A percentile compares a stretch with the other conserved stretches of the same genome.
Evolutionary conservation across 129 eudicot genomes (phyloP).

Genomic region (Heracleum sosnowskyi): DNA sequence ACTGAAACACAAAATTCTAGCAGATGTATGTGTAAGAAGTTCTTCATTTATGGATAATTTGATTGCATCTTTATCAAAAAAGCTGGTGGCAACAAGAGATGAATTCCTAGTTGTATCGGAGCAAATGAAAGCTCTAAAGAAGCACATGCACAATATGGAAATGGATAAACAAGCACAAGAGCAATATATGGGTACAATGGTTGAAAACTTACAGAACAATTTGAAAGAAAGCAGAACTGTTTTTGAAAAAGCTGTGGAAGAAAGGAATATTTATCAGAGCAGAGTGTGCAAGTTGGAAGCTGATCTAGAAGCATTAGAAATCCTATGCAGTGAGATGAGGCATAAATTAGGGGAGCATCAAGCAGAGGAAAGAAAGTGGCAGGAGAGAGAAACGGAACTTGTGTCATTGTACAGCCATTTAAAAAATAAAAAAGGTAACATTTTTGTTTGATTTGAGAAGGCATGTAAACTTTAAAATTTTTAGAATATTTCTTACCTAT

Average conservation of each 20-base stretch:
- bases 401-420: slow-evolving; percentile 23
- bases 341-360: slow-evolving; percentile 36
- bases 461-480: neutral
- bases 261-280: slow-evolving; percentile 35
- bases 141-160: slow-evolving; percentile 34
- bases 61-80: slow-evolving; percentile 40
- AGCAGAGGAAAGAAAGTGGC: slow-evolving; percentile 36
- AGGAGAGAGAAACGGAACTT: slow-evolving; percentile 52
- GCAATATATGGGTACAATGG: slow-evolving; percentile 19
- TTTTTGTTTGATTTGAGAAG: neutral
- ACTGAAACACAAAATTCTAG: slow-evolving; percentile 38
- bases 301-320: slow-evolving; percentile 44
- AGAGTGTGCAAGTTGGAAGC: slow-evolving; percentile 39
- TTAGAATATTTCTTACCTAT: neutral
- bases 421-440: slow-evolving; percentile 37
- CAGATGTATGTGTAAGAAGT: slow-evolving; percentile 36
- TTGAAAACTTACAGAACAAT: slow-evolving; percentile 36
- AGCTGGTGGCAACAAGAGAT: slow-evolving; percentile 36
- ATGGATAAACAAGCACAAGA: slow-evolving; percentile 36
- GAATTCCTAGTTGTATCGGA: slow-evolving; percentile 27
- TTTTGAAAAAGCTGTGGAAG: slow-evolving; percentile 38
- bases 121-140: slow-evolving; percentile 32
- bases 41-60: slow-evolving; percentile 52
- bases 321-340: slow-evolving; percentile 40
- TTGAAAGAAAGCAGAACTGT: slow-evolving; percentile 34